Evolutionary conservation across 352 stramenopile genomes (phyloP), one percentile per base, ranked within the genome.

Genomic region (Globisporangium lucens): DNA sequence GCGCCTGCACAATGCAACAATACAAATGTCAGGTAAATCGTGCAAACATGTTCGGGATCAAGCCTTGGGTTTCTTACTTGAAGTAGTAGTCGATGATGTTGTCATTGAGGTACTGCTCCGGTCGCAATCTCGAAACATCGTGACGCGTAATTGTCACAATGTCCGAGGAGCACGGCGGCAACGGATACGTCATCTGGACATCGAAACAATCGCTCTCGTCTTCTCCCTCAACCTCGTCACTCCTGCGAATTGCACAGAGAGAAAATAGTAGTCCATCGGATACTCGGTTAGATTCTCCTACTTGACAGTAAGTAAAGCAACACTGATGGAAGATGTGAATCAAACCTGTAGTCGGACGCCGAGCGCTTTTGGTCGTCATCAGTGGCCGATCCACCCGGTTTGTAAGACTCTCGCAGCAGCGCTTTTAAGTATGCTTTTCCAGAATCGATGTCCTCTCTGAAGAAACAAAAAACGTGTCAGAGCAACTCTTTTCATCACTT

Each of bases 81-180:
- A 97, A 87, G 56, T 95, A 95, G 65, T 96, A 96, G 66, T 97
- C 90, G 68, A 97, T 91, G 56, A 97, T 87, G 71, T 93, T 97
- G 75, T 97, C 91, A 72, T 97, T 97, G 56, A 97, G 74, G 67
- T 97, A 97, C 52, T 92, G 87, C 7, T 70, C 76, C 12, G 87
- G 85, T 47, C 85, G 78, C 22, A 94, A 61, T 3, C 85, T 72
- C 13, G 63, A 71, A 8, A 93, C 69, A 68, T 95, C 87, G 4
- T 75, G 67, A 15, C 75, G 69, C 27, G 85, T 89, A 30, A 95
- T 90, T 22, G 85, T 90, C 46, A 95, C 83, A 57, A 95, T 73
- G 57, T 95, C 87, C 12, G 75, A 79, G 0, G 79, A 82, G 53
- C 83, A 90, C 2, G 87, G 87, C 29, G 87, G 87, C 24, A 92